These are phyloP conservation scores for Gentiana dahurica DNA, from an alignment of 257 asterid species.

Conservation along the genomic window DNA sequence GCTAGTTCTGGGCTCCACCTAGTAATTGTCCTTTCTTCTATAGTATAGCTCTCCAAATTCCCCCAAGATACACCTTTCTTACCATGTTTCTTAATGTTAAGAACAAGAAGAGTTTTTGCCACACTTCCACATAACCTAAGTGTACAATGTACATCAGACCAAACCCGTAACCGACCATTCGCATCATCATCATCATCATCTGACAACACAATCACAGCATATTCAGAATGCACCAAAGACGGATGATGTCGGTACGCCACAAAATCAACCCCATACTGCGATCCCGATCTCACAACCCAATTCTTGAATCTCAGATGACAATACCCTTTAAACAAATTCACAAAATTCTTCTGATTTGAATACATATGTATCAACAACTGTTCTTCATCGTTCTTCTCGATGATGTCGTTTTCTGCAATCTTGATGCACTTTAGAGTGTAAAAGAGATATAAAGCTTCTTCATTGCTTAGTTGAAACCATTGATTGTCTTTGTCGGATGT, in stretches of 20 bases:
- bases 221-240: constrained; percentile 74
- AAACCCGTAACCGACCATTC: constrained; percentile 48
- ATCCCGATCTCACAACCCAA: constrained; percentile 70
- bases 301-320: constrained; percentile 69
- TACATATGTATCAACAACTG: constrained; percentile 45
- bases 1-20: constrained; percentile 53
- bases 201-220: constrained; percentile 50
- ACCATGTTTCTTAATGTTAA: constrained; percentile 23
- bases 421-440: constrained; percentile 46
- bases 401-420: constrained; percentile 26
- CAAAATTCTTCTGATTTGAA: constrained; percentile 28
- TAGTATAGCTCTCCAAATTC: constrained; percentile 26
- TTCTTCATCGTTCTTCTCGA: constrained; percentile 20
- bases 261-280: constrained; percentile 69
- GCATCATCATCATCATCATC: constrained; percentile 12
- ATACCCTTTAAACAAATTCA: constrained; percentile 39
- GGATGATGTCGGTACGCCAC: constrained; percentile 87
- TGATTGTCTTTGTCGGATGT: constrained; percentile 47
- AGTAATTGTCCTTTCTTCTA: constrained; percentile 54
- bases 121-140: constrained; percentile 84
- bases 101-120: constrained; percentile 60
- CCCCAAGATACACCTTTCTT: constrained; percentile 10
- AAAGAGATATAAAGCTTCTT: constrained; percentile 64
- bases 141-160: constrained; percentile 82
- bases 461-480: constrained; percentile 56